These are phyloP conservation scores for Sequoia sempervirens DNA, from an alignment of 75 land plant species.

Conservation along the genomic window DNA sequence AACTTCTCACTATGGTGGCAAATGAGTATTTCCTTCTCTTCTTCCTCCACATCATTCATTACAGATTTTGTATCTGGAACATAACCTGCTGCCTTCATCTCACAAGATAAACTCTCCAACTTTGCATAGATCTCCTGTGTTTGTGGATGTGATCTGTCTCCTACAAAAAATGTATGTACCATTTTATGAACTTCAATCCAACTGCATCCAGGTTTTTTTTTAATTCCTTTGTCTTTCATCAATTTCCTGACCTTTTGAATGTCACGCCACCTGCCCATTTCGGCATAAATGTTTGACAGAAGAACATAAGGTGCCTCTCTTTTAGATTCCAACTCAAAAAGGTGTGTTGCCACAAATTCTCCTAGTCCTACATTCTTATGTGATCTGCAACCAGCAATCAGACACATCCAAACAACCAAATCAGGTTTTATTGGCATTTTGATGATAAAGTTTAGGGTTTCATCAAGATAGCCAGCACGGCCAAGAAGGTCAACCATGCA, in stretches of 20 bases:
- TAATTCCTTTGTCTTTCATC: slow-evolving; percentile 16
- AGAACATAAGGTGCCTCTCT: slow-evolving; percentile 27
- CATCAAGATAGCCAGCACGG: slow-evolving; percentile 27
- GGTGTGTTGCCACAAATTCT: slow-evolving; percentile 5
- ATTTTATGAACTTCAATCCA: slow-evolving; percentile 25
- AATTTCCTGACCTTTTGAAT: slow-evolving; percentile 18
- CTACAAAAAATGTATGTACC: slow-evolving; percentile 27
- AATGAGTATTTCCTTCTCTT: slow-evolving; percentile 20
- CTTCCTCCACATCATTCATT: slow-evolving; percentile 17
- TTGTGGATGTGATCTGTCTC: slow-evolving; percentile 22
- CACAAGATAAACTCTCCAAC: slow-evolving; percentile 15
- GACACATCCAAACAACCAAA: slow-evolving; percentile 17
- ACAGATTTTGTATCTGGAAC: slow-evolving; percentile 10
- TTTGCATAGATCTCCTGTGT: slow-evolving; percentile 18
- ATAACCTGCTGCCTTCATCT: slow-evolving; percentile 20
- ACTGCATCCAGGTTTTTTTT: slow-evolving; percentile 25
- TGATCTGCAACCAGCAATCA: slow-evolving; percentile 24
- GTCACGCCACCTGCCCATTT: slow-evolving; percentile 19
- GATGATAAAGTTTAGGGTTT: slow-evolving; percentile 20
- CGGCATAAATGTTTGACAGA: slow-evolving; percentile 29
- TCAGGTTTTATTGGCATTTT: slow-evolving; percentile 14
- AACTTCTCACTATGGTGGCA: slow-evolving; percentile 29
- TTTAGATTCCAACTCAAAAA: slow-evolving; percentile 18
- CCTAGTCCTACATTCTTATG: slow-evolving; percentile 24
- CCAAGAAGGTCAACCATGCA: slow-evolving; percentile 39